Conservation (phyloP, 78 protist genomes). For the Pelomyxa schiedti region DNA sequence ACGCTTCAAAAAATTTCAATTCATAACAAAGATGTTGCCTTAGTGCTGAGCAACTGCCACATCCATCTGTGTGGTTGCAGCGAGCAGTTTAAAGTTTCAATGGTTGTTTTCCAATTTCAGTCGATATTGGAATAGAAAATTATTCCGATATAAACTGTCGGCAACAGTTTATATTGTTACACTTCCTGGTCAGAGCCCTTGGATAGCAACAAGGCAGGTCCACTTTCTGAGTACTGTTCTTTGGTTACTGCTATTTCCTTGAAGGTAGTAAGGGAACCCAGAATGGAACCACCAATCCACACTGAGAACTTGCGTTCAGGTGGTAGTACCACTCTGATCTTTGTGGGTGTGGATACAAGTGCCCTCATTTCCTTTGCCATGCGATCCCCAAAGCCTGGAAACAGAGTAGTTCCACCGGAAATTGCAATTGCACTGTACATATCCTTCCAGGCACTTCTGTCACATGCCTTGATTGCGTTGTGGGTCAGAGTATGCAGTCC, state of each 20-base stretch:
- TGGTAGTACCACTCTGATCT: conserved; percentile 63
- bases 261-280: conserved; percentile 77
- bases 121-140: too few relatives aligned
- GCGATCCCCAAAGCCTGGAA: conserved; percentile 67
- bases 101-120: too few relatives aligned
- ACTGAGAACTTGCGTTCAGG: conserved; percentile 63
- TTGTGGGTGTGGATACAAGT: conserved; percentile 40
- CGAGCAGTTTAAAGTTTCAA: too few relatives aligned
- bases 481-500: conserved; percentile 75
- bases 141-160: too few relatives aligned
- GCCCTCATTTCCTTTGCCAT: conserved; percentile 38
- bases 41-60: too few relatives aligned
- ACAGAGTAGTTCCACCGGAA: conserved; percentile 88
- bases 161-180: too few relatives aligned
- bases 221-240: conserved; percentile 64
- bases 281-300: conserved; percentile 81
- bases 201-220: too few relatives aligned
- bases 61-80: too few relatives aligned
- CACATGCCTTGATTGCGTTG: conserved; percentile 75
- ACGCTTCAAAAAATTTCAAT: too few relatives aligned
- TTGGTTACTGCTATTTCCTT: conserved; percentile 77
- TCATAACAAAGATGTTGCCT: too few relatives aligned
- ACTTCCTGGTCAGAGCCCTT: too few relatives aligned
- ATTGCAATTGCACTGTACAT: conserved; percentile 81
- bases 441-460: conserved; percentile 76